These are phyloP conservation scores for Marasmius sp. DNA, from an alignment of 1,284 basidiomycete genomes.

Conservation along the genomic window DNA sequence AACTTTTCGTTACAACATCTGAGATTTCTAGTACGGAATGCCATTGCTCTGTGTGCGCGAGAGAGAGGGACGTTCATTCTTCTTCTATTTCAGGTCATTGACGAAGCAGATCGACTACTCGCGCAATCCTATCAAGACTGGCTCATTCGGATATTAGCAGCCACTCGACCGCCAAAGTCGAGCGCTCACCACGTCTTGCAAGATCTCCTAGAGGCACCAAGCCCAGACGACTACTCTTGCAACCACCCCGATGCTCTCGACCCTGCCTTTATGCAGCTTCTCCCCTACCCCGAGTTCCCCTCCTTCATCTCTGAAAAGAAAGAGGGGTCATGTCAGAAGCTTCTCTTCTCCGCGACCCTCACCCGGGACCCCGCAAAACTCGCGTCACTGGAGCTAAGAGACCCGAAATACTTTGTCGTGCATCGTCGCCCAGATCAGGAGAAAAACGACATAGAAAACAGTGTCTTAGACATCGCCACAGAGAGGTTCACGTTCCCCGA, in stretches of 20 bases:
- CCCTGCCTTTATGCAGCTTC: slow-evolving; percentile 53
- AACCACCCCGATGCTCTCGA: slow-evolving; percentile 52
- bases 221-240: not conserved
- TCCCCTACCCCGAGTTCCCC: slow-evolving; percentile 37
- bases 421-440: slow-evolving; percentile 40
- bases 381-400: slow-evolving; percentile 73
- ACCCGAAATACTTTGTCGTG: slow-evolving; percentile 90
- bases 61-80: slow-evolving; percentile 1
- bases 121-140: slow-evolving; percentile 97
- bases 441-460: slow-evolving; percentile 36
- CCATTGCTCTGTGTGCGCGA: slow-evolving; percentile 4
- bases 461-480: slow-evolving; percentile 54
- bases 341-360: slow-evolving; percentile 95
- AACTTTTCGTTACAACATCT: slow-evolving; percentile 94
- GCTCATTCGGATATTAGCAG: slow-evolving; percentile 78
- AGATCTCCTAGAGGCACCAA: not conserved
- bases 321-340: slow-evolving; percentile 83
- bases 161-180: slow-evolving; percentile 53
- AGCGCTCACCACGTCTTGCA: not conserved
- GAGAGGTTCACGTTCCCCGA: slow-evolving; percentile 85
- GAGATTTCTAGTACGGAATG: slow-evolving; percentile 75
- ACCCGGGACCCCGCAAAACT: slow-evolving; percentile 94
- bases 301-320: slow-evolving; percentile 57
- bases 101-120: slow-evolving; percentile 95
- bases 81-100: slow-evolving; percentile 70